Base-by-base conservation (phyloP, 805 yeast genomes). In the Starmerella sirachaensis region DNA sequence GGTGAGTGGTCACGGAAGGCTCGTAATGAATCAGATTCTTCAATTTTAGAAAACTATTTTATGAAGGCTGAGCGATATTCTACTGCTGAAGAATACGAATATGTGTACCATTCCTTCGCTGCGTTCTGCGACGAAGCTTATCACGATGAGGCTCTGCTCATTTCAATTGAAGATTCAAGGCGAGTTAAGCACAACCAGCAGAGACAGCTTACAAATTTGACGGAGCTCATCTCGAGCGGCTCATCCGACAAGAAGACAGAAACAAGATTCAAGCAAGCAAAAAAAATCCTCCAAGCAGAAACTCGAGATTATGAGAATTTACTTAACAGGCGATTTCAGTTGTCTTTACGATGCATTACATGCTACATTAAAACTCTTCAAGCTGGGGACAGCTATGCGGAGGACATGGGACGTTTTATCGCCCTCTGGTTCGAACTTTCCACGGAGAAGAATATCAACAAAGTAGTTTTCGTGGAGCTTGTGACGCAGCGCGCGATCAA, bases 381-480 rank as follows among this genome's bases (percentile, higher is more conserved):
- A 9, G 30, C 33, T 7, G 43, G 46, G 1, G 43, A 38, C 16
- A n/a, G 27, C 6, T 37, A 31, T 16, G 36, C 27, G 12, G 41
- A 46, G 13, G 54, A 47, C 31, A 42, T 40, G 43, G 43, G 35
- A 5, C 28, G 81, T 39, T 78, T 86, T 44, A 78, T 86, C 56
- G 79, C 86, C 0, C 56, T 88, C 9, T 88, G 96, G 93, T 63
- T 88, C 27, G 80, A 77, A 43, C 68, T 73, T 47, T 65, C 74
- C 2, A 53, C 55, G 5, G 63, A 64, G 23, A 66, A 57, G 1
- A 55, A 51, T 0, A 59, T 79, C 5, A 76, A 72, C 45, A 43
- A 13, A 13, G 30, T 18, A 13, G 24, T 23, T 7, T 6, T 17
- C 19, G 11, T 4, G 13, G 10, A 31, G 6, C 27, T 19, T 12